Percentiles rank a stretch among this genome's conserved stretches.
Evolutionary conservation across 1,284 basidiomycete species (phyloP).

Genomic region (Ustilago crameri): DNA sequence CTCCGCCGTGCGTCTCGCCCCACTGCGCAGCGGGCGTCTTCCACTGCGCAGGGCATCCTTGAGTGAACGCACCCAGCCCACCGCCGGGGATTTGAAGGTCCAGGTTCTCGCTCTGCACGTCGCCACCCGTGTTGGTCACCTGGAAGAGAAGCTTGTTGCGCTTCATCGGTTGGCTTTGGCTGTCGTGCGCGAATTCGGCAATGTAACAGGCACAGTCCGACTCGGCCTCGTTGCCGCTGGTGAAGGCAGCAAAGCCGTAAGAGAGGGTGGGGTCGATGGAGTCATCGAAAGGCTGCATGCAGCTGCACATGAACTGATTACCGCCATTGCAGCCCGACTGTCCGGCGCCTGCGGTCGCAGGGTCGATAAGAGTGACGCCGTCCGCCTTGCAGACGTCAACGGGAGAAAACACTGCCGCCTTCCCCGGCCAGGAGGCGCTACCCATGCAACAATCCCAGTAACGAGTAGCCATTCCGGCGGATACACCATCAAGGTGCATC

Average conservation of each 20-base stretch:
- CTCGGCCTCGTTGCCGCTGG: slow-evolving; percentile 15
- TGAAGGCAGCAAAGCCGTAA: slow-evolving; percentile 36
- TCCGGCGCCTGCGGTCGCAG: slow-evolving; percentile 10
- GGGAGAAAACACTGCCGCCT: slow-evolving; percentile 21
- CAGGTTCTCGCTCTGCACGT: slow-evolving; percentile 31
- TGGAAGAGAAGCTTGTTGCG: slow-evolving; percentile 43
- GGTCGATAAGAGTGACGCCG: slow-evolving; percentile 31
- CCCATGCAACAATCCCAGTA: slow-evolving; percentile 44
- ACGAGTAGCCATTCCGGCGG: slow-evolving; percentile 30
- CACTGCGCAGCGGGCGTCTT: slow-evolving; percentile 5
- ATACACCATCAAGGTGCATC: slow-evolving; percentile 27
- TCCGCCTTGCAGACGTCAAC: slow-evolving; percentile 41
- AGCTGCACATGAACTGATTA: slow-evolving; percentile 35
- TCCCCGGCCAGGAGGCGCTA: slow-evolving; percentile 1
- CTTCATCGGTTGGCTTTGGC: slow-evolving; percentile 26
- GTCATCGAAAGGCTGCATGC: slow-evolving; percentile 43
- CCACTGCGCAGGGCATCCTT: slow-evolving; percentile 41
- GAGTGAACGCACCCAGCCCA: slow-evolving; percentile 32
- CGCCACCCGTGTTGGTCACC: slow-evolving; percentile 37
- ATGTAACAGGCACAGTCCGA: slow-evolving; percentile 39
- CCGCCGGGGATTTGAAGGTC: slow-evolving; percentile 49
- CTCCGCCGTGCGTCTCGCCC: slow-evolving; percentile 32
- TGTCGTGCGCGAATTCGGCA: slow-evolving; percentile 29
- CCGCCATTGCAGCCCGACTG: slow-evolving; percentile 43
- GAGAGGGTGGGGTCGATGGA: slow-evolving; percentile 8